A percentile compares a stretch with the other conserved stretches of the same genome.
Conservation (phyloP, 2,329 filamentous ascomycete species). For the Macrophomina tecta region DNA sequence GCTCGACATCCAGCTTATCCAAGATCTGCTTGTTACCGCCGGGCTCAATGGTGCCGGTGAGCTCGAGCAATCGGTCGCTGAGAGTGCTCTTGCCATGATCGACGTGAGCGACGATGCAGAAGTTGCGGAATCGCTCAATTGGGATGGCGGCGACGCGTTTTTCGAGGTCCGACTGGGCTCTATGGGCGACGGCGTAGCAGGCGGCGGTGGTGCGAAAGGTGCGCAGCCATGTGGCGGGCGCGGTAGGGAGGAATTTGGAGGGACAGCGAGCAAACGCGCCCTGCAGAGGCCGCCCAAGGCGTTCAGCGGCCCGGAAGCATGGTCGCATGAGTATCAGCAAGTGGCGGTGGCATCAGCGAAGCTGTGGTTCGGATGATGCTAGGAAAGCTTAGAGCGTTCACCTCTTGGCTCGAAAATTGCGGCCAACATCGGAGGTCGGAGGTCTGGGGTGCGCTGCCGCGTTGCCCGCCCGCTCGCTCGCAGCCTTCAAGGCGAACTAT, state of each 20-base stretch:
- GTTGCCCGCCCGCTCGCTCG: constrained; percentile 1
- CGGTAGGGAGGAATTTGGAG: constrained; percentile 32
- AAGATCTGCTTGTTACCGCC: constrained; percentile 93
- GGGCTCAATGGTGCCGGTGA: constrained; percentile 88
- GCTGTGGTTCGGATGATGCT: constrained; percentile 12
- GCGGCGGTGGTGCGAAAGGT: constrained; percentile 36
- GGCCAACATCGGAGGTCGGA: constrained; percentile 17
- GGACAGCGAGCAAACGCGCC: constrained; percentile 34
- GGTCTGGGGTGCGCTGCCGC: constrained; percentile 13
- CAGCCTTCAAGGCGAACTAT: not conserved
- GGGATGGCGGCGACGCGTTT: constrained; percentile 74
- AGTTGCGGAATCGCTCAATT: constrained; percentile 84
- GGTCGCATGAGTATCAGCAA: constrained; percentile 51
- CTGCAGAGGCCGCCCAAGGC: constrained; percentile 47
- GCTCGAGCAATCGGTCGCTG: constrained; percentile 87
- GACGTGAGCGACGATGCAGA: constrained; percentile 98
- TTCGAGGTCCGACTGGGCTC: constrained; percentile 61
- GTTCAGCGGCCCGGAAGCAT: constrained; percentile 54
- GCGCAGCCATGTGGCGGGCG: constrained; percentile 26
- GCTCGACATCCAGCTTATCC: constrained; percentile 95
- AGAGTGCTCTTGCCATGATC: constrained; percentile 98
- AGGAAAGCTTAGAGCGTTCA: not conserved
- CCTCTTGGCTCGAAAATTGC: constrained; percentile 19
- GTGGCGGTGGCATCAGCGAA: constrained; percentile 20
- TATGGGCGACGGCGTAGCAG: constrained; percentile 45